These are phyloP conservation scores for Apiospora rasikravindrae DNA, from an alignment of 2,329 filamentous ascomycete genomes.

Conservation along the genomic window DNA sequence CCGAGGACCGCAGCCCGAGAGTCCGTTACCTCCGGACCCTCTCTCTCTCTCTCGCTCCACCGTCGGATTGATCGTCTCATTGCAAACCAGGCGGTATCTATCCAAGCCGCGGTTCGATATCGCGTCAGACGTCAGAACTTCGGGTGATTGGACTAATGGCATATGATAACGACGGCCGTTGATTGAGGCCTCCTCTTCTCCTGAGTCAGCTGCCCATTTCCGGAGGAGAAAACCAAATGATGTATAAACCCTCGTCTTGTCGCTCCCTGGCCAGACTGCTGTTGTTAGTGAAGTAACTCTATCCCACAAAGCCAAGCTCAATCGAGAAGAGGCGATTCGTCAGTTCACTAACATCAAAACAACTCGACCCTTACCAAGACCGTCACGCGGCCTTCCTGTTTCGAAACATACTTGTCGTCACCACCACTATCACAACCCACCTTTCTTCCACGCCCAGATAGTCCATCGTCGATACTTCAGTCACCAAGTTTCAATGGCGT, in stretches of 20 bases:
- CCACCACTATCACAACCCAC: neutral
- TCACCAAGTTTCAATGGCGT: neutral
- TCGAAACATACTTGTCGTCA: neutral
- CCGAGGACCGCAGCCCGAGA: slow-evolving; percentile 4
- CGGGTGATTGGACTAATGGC: neutral
- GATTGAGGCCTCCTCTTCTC: neutral
- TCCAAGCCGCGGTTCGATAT: neutral
- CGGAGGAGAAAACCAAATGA: neutral
- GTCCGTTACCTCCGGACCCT: neutral
- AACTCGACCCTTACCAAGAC: neutral
- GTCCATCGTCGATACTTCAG: neutral
- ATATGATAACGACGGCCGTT: neutral
- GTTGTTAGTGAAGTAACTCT: neutral
- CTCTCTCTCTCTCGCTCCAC: neutral
- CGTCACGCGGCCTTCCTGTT: neutral
- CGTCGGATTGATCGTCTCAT: neutral
- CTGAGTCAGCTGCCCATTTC: neutral
- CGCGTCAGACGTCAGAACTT: neutral
- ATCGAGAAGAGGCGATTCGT: neutral
- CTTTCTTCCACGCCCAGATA: neutral
- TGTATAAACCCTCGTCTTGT: neutral
- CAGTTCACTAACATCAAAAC: neutral
- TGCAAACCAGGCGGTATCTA: neutral
- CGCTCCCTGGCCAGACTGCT: neutral
- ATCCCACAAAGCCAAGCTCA: neutral